A percentile compares a stretch with the other conserved stretches of the same genome.
These are phyloP conservation scores for Verruconis gallopava DNA, from an alignment of 2,329 filamentous ascomycete species.

Conservation along the genomic window DNA sequence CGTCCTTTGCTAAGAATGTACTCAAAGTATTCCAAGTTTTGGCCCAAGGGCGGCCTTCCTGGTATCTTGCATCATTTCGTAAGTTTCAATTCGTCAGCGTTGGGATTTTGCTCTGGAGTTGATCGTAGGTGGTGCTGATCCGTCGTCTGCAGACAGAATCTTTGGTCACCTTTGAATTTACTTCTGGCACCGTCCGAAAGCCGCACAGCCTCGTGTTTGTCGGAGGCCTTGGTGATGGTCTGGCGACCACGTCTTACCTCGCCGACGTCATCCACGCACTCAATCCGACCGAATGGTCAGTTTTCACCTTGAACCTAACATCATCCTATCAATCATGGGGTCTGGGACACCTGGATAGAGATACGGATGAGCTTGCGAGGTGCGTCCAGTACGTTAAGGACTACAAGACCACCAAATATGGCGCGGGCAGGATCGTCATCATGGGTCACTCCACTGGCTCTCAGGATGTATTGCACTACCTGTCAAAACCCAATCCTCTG, in stretches of 20 bases:
- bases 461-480: conserved; percentile 55
- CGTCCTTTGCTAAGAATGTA: background rate
- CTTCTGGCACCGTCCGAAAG: conserved; percentile 15
- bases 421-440: conserved; percentile 41
- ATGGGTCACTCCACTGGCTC: conserved; percentile 60
- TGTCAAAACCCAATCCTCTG: conserved; percentile 10
- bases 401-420: conserved; percentile 19
- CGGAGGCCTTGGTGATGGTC: conserved; percentile 57
- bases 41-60: conserved; percentile 17
- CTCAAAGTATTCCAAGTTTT: conserved; percentile 15
- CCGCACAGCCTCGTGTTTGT: conserved; percentile 52
- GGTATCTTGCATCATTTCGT: conserved; percentile 19
- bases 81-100: no score
- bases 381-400: conserved; percentile 38
- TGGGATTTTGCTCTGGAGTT: background rate
- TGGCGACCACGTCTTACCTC: conserved; percentile 50
- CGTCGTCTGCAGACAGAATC: conserved; percentile 25
- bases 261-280: conserved; percentile 31
- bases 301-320: conserved; percentile 38
- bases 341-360: conserved; percentile 36
- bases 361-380: conserved; percentile 40
- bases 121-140: conserved; percentile 6
- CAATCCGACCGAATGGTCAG: conserved; percentile 38
- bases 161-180: conserved; percentile 28
- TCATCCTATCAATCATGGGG: conserved; percentile 45